Percentiles rank a stretch among this genome's conserved stretches.
These are phyloP conservation scores for Rubus idaeus DNA, from an alignment of 306 rosid genomes.

Conservation along the genomic window DNA sequence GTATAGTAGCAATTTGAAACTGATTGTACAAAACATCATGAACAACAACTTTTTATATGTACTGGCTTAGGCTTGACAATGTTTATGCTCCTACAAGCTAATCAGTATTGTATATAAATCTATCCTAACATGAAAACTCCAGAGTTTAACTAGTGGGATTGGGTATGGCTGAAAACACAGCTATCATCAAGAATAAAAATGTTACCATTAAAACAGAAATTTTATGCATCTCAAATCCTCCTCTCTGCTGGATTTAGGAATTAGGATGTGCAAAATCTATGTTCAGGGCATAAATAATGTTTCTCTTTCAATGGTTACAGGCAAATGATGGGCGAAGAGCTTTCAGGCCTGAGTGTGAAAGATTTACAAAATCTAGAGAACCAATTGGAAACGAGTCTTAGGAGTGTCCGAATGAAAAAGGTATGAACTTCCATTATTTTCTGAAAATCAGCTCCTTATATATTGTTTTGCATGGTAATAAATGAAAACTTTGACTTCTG, in stretches of 20 bases:
- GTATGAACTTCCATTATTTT: slow-evolving; percentile 27
- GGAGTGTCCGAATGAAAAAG: slow-evolving; percentile 78
- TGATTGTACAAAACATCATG: neutral
- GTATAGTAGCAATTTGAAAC: neutral
- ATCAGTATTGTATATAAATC: slow-evolving; percentile 2
- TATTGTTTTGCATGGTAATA: neutral
- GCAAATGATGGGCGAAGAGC: slow-evolving; percentile 90
- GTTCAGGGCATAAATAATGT: slow-evolving; percentile 16
- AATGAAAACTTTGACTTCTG: slow-evolving; percentile 21
- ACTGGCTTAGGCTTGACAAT: neutral
- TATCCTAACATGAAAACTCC: neutral
- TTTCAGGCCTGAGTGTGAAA: slow-evolving; percentile 64
- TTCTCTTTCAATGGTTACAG: slow-evolving; percentile 41
- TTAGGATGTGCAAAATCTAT: slow-evolving; percentile 23
- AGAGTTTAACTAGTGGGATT: neutral
- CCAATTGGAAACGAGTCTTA: slow-evolving; percentile 78
- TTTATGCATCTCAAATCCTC: slow-evolving; percentile 12
- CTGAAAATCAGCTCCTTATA: slow-evolving; percentile 6
- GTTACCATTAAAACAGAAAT: neutral
- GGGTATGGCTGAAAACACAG: neutral
- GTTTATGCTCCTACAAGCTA: slow-evolving; percentile 5
- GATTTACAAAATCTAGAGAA: slow-evolving; percentile 70
- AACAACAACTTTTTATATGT: no score
- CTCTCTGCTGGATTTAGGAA: slow-evolving; percentile 6
- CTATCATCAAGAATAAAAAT: neutral